phyloP scores from a whole-genome alignment of 768 basidiomycete species.

The Pleurotus cornucopiae region DNA sequence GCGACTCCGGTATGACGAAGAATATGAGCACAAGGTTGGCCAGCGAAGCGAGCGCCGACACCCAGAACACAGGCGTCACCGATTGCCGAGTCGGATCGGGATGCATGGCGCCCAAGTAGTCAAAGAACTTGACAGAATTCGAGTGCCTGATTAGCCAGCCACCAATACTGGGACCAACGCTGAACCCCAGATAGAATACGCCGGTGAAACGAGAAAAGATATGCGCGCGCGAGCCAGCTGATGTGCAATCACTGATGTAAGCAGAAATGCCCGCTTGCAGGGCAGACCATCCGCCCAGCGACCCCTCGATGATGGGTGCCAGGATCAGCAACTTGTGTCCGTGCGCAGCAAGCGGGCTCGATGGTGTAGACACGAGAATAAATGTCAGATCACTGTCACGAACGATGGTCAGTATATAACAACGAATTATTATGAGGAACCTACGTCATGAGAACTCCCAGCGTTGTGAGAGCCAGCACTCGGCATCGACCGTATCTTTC shows the following conservation, averaged over 20 bases:
- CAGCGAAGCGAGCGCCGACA: constrained; percentile 38
- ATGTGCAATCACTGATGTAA: constrained; percentile 82
- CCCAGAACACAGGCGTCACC: constrained; percentile 46
- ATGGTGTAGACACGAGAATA: constrained; percentile 72
- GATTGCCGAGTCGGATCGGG: constrained; percentile 15
- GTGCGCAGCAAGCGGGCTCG: constrained; percentile 55
- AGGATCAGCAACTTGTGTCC: constrained; percentile 75
- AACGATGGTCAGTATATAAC: constrained; percentile 9
- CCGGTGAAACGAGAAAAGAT: constrained; percentile 76
- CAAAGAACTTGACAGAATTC: constrained; percentile 15
- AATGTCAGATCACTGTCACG: constrained; percentile 72
- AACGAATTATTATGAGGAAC: constrained; percentile 13
- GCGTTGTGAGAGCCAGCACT: constrained; percentile 66
- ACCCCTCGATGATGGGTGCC: constrained; percentile 79
- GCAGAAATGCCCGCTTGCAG: constrained; percentile 75
- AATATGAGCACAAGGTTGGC: constrained; percentile 58
- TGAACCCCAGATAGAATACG: constrained; percentile 71
- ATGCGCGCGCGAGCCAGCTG: constrained; percentile 72
- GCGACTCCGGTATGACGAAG: constrained; percentile 68
- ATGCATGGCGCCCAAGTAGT: constrained; percentile 8
- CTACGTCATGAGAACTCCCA: constrained; percentile 49
- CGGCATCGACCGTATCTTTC: constrained; percentile 76
- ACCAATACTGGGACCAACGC: constrained; percentile 76
- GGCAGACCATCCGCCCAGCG: constrained; percentile 80
- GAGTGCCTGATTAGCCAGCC: constrained; percentile 44